Evolutionary conservation across 495 filamentous ascomycete genomes (phyloP), one percentile per base, ranked within the genome.

Genomic region (Penicillium verhagenii): DNA sequence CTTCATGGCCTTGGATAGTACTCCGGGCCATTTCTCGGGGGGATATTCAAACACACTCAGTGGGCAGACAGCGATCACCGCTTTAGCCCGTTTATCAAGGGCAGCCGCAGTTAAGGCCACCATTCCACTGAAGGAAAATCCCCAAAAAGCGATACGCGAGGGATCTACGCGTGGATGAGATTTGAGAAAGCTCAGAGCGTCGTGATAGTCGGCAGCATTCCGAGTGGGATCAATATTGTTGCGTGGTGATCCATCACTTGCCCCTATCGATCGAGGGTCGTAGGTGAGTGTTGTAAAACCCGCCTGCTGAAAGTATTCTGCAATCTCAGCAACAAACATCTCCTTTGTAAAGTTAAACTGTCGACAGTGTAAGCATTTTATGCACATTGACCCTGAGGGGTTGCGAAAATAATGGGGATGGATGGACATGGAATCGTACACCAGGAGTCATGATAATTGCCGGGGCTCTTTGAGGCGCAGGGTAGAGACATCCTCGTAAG

Each of bases 261-360:
- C 25, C 25, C 25, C 4, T 8, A 28, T 8, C 25, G 25, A n/a
- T n/a, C 25, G 25, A 8, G 25, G 25, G 47, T 81, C 76, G 53
- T 77, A 80, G 18, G 74, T 21, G 0, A 79, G 59, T 0, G 59
- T 77, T 0, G 69, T 76, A 35, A 72, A 64, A 11, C 69, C 70
- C 0, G 20, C 6, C 0, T 26, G n/a, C 29, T 79, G 76, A 54
- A 78, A 78, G 2, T n/a, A 4, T 48, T 64, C 67, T 13, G 75
- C 72, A 0, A 71, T 51, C 0, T 64, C 64, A 1, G 73, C 61
- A 0, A 71, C 23, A 1, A 66, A 35, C 57, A 73, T 70, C 51
- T 79, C 74, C 54, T 78, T 76, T 47, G 73, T 64, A 28, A 59
- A 64, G 52, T 75, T 76, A 63, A 79, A 79, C 78, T 80, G 31